Evolutionary conservation across 1,139 yeast species (phyloP), one percentile per base, ranked within the genome.

Genomic region (Yamadazyma blattariae): DNA sequence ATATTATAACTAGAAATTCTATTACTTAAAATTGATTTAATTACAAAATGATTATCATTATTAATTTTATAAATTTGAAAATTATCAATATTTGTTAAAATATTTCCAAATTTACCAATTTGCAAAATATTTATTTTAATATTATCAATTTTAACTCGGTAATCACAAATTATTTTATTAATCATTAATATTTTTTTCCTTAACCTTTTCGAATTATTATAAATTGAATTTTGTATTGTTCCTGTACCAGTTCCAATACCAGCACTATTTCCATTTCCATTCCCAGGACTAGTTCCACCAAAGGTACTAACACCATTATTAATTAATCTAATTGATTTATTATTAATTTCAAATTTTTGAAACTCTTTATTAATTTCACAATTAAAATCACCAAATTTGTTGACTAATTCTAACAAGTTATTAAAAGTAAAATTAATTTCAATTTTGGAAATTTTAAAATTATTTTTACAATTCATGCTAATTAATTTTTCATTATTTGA

Each of bases 81-180:
- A 7, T 59, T 49, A 1, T 47, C 40, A 0, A 68, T 26, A 1
- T 33, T 32, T 0, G 64, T 51, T 0, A 44, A 38, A 4, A 80
- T 15, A 32, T 59, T 62, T 0, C 87, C 88, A 57, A 82, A 77
- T 4, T 21, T 25, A 10, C n/a, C 14, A 4, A 33, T 13, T 9
- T 27, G 11, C 4, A 21, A 20, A 1, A 78, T 26, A 1, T 48
- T 47, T 3, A 67, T 36, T 0, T 52, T 44, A 1, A 67, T 27
- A 2, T 47, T 48, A 25, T 55, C 54, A 8, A 67, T 30, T 5
- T 39, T 30, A 1, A 61, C n/a, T 23, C 58, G 49, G 34, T 60
- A 59, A 8, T 39, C 47, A 30, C 44, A 38, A 8, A 14, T 11
- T 16, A 18, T 23, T 23, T 33, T 41, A 32, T 31, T 34, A 1